These are phyloP conservation scores for Geosmithia morbida DNA, from an alignment of 2,329 filamentous ascomycete genomes.

Conservation along the genomic window DNA sequence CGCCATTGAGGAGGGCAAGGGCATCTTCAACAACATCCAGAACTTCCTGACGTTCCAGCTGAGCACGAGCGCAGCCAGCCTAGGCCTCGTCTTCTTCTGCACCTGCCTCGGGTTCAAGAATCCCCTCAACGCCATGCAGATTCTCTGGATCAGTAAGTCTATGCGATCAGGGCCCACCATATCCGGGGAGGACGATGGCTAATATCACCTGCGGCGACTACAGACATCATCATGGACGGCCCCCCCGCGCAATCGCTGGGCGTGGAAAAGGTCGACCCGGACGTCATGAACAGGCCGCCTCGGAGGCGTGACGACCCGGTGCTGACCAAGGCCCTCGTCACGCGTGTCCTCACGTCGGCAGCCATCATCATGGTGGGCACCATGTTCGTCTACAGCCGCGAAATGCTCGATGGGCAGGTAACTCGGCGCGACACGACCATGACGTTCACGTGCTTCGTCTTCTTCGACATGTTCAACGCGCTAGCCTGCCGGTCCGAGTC, in stretches of 20 bases:
- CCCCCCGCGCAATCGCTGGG: constrained; percentile 93
- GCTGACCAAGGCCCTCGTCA: constrained; percentile 70
- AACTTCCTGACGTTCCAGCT: constrained; percentile 98
- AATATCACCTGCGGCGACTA: neutral
- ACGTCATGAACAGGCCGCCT: constrained; percentile 85
- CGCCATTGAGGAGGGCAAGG: constrained; percentile 97
- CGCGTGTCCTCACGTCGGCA: constrained; percentile 76
- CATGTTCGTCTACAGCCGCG: constrained; percentile 76
- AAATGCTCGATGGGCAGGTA: constrained; percentile 79
- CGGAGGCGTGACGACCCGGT: constrained; percentile 75
- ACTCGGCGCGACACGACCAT: constrained; percentile 94
- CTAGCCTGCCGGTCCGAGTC: constrained; percentile 81
- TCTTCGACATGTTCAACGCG: constrained; percentile 99
- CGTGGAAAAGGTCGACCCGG: constrained; percentile 85
- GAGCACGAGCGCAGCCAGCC: constrained; percentile 86
- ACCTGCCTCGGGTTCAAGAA: constrained; percentile 89
- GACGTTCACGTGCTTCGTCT: constrained; percentile 97
- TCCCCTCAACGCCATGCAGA: constrained; percentile 97
- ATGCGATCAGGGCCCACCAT: no score
- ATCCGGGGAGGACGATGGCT: neutral
- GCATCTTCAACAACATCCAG: constrained; percentile 98
- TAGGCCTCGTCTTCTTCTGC: constrained; percentile 83
- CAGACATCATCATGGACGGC: constrained; percentile 99
- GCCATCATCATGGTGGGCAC: constrained; percentile 86
- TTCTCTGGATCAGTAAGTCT: constrained; percentile 93